Evolutionary conservation across 495 filamentous ascomycete genomes (phyloP), one percentile per base, ranked within the genome.

Genomic region (Penicillium coprophilum): DNA sequence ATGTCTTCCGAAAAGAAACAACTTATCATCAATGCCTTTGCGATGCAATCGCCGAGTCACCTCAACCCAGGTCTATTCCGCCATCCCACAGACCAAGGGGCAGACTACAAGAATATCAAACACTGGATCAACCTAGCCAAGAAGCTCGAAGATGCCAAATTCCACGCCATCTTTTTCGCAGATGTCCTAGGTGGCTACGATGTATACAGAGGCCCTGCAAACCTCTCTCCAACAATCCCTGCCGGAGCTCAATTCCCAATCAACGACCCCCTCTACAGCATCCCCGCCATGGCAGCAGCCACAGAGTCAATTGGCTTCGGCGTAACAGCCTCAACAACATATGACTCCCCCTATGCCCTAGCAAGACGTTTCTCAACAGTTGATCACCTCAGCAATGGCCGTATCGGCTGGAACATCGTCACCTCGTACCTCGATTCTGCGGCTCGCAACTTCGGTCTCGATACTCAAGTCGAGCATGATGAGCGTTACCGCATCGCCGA

Each of bases 321-420:
- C 7, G 83, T 91, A 2, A 89, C 91, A 12, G 72, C 84, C 3
- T 82, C 81, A 9, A 87, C 73, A 11, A 88, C 84, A 1, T 88
- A 88, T 60, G 86, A 88, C 53, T 75, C 82, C 53, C 86, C 86
- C 10, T 89, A 87, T 57, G 82, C 85, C 53, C 76, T 88, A n/a
- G 86, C 86, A 4, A 74, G 85, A 21, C 75, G 85, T 17, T 72
- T 89, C 49, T 82, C 82, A 1, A 89, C 86, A 0, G 74, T 87
- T 11, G 86, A 89, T 53, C 86, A 88, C 66, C 73, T 89, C n/a
- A 82, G 77, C 28, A 80, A 82, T 46, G 86, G 85, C 7, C 78
- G 84, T 19, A 57, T 86, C 32, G 83, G 80, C 10, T 87, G 84
- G 85, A 87, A 88, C 67, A 83, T 89, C 45, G 86, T 89, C 0